Conservation (phyloP, 2,329 filamentous ascomycete genomes). For the Pseudogymnoascus sp. region DNA sequence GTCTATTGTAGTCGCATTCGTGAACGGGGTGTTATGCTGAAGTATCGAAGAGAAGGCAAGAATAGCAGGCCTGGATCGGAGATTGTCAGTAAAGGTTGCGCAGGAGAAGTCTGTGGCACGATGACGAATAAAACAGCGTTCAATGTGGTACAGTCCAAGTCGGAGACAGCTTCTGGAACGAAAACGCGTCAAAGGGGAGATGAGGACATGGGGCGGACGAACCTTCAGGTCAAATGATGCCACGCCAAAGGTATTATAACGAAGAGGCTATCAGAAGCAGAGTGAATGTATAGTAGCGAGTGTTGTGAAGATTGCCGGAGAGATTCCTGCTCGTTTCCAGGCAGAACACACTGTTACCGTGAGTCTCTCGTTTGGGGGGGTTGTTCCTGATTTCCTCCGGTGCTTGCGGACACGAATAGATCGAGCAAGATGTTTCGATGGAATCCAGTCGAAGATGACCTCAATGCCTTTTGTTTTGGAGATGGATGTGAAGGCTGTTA, state of each 20-base stretch:
- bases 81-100: conserved; percentile 7
- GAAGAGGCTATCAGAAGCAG: background rate
- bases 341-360: conserved; percentile 28
- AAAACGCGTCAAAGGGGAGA: conserved; percentile 9
- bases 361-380: conserved; percentile 11
- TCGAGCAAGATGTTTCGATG: background rate
- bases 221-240: conserved; percentile 8
- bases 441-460: conserved; percentile 1
- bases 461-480: background rate
- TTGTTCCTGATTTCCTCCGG: too few relatives aligned
- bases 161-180: background rate
- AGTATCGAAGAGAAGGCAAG: conserved; percentile 7
- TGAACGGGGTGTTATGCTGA: background rate
- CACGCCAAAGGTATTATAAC: conserved; percentile 11
- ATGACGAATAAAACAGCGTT: conserved; percentile 9
- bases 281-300: conserved; percentile 23
- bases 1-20: conserved; percentile 9
- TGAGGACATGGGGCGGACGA: background rate
- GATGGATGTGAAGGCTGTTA: background rate
- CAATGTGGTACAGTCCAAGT: conserved; percentile 6
- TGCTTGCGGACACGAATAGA: conserved; percentile 2
- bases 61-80: conserved; percentile 6
- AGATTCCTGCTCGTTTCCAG: conserved; percentile 15
- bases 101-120: background rate
- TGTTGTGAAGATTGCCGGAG: conserved; percentile 20